phyloP scores from a whole-genome alignment of 176 grass and related monocot species.

The Oryza meridionalis region DNA sequence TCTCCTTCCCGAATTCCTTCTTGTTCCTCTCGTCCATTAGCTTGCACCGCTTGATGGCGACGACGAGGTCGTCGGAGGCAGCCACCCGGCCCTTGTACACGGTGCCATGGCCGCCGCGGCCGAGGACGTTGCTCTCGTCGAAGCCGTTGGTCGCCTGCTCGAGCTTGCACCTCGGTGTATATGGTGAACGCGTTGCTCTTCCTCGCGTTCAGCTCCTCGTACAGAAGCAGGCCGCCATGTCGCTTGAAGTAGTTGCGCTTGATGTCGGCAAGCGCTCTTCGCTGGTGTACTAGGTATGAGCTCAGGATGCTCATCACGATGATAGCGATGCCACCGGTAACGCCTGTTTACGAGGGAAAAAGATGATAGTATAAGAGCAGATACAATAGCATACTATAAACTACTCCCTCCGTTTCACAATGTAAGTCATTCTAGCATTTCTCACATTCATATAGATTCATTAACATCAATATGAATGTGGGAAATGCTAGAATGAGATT shows the following conservation, averaged over 20 bases:
- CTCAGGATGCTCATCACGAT: not conserved
- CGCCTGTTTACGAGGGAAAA: not conserved
- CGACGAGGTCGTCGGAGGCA: not conserved
- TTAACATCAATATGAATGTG: no score
- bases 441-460: no score
- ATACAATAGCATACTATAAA: no score
- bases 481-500: no score
- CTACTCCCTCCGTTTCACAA: no score
- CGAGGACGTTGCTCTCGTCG: not conserved
- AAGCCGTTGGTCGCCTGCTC: not conserved
- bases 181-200: not conserved
- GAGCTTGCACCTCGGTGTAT: not conserved
- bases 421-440: no score
- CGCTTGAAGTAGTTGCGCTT: not conserved
- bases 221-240: not conserved
- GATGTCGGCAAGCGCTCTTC: not conserved
- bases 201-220: not conserved
- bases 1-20: conserved; percentile 2
- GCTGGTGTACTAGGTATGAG: not conserved
- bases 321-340: not conserved
- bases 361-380: no score
- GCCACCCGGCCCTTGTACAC: not conserved
- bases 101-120: not conserved
- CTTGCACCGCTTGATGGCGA: not conserved
- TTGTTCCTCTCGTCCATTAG: not conserved